Evolutionary conservation across 2,329 filamentous ascomycete genomes (phyloP).

Genomic region (Exophiala spinifera): DNA sequence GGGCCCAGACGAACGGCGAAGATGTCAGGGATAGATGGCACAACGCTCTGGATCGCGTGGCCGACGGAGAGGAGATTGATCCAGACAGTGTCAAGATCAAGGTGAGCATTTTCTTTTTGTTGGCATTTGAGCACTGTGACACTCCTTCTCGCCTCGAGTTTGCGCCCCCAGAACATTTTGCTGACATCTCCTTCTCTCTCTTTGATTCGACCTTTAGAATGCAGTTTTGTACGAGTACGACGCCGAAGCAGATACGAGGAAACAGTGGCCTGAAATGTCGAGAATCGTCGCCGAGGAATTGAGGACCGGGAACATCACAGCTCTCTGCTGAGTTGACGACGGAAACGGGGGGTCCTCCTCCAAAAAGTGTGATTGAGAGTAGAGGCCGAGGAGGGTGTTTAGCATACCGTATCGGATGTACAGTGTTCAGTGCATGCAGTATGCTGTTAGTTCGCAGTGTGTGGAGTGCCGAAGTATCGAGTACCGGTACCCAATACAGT

Average conservation of each 20-base stretch:
- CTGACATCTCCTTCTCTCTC: not conserved
- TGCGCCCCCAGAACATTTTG: no score
- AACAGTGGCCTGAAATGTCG: conserved; percentile 45
- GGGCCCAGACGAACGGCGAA: conserved; percentile 49
- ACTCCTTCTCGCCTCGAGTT: no score
- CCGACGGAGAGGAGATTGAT: conserved; percentile 46
- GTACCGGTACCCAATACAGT: no score
- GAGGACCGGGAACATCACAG: conserved; percentile 37
- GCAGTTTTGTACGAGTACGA: conserved; percentile 49
- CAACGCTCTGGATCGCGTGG: conserved; percentile 47
- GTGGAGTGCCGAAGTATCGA: no score
- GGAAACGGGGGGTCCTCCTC: no score
- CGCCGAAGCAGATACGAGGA: conserved; percentile 44
- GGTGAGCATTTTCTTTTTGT: conserved; percentile 21
- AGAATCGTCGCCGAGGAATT: conserved; percentile 38
- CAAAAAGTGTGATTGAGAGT: no score
- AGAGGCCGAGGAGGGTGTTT: no score
- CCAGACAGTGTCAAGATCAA: conserved; percentile 47
- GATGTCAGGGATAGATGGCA: conserved; percentile 52
- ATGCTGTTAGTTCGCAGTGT: no score
- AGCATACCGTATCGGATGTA: no score
- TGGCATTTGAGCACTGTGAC: no score
- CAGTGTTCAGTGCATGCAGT: no score
- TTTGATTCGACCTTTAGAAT: conserved; percentile 35
- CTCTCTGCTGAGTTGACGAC: conserved; percentile 38